Base-by-base conservation (phyloP, 768 basidiomycete genomes). In the Boletus barrowsii region DNA sequence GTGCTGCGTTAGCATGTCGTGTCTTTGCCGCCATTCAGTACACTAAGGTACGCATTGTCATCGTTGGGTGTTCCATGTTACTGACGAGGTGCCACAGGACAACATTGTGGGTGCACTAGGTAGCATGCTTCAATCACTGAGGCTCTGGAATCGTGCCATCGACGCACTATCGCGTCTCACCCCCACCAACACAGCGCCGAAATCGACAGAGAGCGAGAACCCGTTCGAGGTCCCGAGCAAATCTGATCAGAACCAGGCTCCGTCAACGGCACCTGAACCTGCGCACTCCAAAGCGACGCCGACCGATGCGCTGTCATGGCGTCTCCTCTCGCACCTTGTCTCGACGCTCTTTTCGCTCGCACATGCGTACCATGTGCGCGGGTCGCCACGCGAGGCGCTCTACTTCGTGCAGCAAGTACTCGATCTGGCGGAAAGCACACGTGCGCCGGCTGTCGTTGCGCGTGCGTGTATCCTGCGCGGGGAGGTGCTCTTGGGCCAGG, bases 381-480 rank as follows among this genome's bases (percentile, higher is more conserved):
- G 96, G 1, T 92, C 93, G 6, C 81, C 86, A 4, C 82, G 88
- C 20, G 93, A 95, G 62, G 86, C 91, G 2, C 86, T 91, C 56
- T 94, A 88, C 62, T 96, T 93, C 65, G 78, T 87, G 0, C 77
- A 86, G 39, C 87, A 93, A 64, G 89, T 88, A 1, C 73, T 79
- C n/a, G 83, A 85, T 18, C 73, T 98, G 1, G 90, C 92, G 0
- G 73, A 78, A 44, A 76, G 86, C 7, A 67, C 93, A 11, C 85
- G 84, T 55, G 81, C 87, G 0, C 83, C 87, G 15, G 78, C 83
- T 0, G 72, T 90, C 62, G 68, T 79, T 8, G 81, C 85, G 20
- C 80, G 88, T 10, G 89, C 90, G 0, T 69, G 87, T 29, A 77
- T 84, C 0, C 75, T 80, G 60, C 81, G 83, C 49, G 88, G 81